Evolutionary conservation across 768 basidiomycete genomes (phyloP).

Genomic region (Leccinum fibrillosum): DNA sequence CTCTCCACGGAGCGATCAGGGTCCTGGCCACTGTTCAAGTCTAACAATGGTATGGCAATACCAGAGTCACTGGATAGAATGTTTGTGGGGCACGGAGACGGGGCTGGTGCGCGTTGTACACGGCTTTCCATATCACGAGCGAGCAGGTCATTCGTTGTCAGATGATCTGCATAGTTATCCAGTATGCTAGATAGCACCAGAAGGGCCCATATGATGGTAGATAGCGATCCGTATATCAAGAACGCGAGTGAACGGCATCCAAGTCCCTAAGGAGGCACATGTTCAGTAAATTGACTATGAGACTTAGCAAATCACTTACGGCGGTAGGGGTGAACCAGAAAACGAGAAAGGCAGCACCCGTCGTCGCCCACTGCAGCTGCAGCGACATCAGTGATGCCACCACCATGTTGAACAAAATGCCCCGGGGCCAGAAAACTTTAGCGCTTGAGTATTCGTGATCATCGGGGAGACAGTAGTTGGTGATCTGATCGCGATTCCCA

Average conservation of each 20-base stretch:
- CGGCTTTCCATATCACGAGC: not conserved
- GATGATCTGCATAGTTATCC: not conserved
- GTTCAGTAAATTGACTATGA: not conserved
- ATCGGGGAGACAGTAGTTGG: slow-evolving; percentile 14
- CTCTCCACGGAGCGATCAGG: not conserved
- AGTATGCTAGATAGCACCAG: slow-evolving; percentile 25
- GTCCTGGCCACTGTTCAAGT: not conserved
- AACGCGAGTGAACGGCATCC: slow-evolving; percentile 29
- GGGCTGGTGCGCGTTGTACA: not conserved
- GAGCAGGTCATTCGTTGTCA: not conserved
- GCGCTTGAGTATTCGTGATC: not conserved
- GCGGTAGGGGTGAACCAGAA: slow-evolving; percentile 28
- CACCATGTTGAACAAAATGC: slow-evolving; percentile 11
- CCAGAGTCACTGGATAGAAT: not conserved
- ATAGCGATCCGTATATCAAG: not conserved
- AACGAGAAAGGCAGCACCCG: slow-evolving; percentile 24
- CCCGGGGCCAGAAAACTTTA: slow-evolving; percentile 16
- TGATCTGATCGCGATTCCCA: slow-evolving; percentile 2
- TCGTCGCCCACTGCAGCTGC: slow-evolving; percentile 29
- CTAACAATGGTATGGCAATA: not conserved
- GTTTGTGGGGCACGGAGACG: not conserved
- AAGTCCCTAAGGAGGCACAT: slow-evolving; percentile 9
- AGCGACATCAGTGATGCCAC: not conserved
- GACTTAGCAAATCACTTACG: not conserved
- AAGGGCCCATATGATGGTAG: slow-evolving; percentile 26